A percentile compares a stretch with the other conserved stretches of the same genome.
phyloP scores from a whole-genome alignment of 176 grass and related monocot species.

The sorghum (Sorghum bicolor) region Sorghum_bicolor_NCBIv3 NC_012872.2:55607001-55607500 shows the following conservation, averaged over 20 bases:
- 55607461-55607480: slow-evolving; percentile 20
- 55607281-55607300: background rate
- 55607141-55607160: background rate
- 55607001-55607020: background rate
- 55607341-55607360: background rate
- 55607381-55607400: slow-evolving; percentile 6
- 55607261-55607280: background rate
- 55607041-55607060: background rate
- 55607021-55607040: background rate
- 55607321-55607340: background rate
- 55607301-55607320: background rate
- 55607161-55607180: background rate
- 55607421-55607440: slow-evolving; percentile 41
- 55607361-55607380: background rate
- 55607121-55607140: background rate
- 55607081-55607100: background rate
- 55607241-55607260: background rate
- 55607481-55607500: slow-evolving; percentile 43
- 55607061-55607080: background rate
- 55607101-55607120: background rate
- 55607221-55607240: background rate
- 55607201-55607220: background rate
- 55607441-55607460: background rate
- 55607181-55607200: background rate
- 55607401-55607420: slow-evolving; percentile 28